phyloP scores from a whole-genome alignment of 768 basidiomycete genomes.

The Pluteus cervinus region DNA sequence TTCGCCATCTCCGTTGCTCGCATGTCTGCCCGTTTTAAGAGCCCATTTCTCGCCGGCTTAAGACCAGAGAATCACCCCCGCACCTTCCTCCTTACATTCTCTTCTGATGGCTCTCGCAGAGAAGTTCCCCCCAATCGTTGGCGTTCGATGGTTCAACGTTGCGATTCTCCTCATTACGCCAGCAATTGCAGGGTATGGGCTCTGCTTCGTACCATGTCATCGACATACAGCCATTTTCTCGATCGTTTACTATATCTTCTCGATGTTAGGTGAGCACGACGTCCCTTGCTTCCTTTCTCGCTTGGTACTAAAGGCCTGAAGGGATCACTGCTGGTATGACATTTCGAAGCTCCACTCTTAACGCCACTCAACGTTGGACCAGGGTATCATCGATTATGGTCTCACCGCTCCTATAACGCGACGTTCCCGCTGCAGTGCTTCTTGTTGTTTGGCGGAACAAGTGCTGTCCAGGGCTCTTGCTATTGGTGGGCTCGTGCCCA shows the following conservation, averaged over 20 bases:
- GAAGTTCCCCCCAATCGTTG: slow-evolving; percentile 43
- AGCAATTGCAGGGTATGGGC: slow-evolving; percentile 62
- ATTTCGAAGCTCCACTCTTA: background rate
- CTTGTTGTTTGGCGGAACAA: slow-evolving; percentile 69
- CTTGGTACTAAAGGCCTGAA: slow-evolving; percentile 15
- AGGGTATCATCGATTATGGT: slow-evolving; percentile 85
- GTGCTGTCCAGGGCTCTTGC: slow-evolving; percentile 83
- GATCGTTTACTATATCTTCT: slow-evolving; percentile 72
- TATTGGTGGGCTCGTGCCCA: slow-evolving; percentile 85
- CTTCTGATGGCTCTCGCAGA: slow-evolving; percentile 12
- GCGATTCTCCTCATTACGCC: slow-evolving; percentile 67
- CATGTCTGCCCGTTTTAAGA: background rate
- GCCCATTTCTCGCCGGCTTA: background rate
- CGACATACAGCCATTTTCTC: slow-evolving; percentile 56
- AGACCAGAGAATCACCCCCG: background rate
- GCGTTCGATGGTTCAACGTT: slow-evolving; percentile 76
- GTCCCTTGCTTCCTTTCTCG: slow-evolving; percentile 7
- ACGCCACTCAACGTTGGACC: background rate
- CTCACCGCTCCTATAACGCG: slow-evolving; percentile 79
- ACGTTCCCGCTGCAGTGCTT: slow-evolving; percentile 63
- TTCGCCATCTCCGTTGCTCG: background rate
- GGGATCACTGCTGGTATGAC: slow-evolving; percentile 46
- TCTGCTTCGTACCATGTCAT: slow-evolving; percentile 38
- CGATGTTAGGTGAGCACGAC: slow-evolving; percentile 67
- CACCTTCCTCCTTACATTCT: background rate